Percentiles rank a stretch among this genome's conserved stretches.
Conservation (phyloP, 106 monocot species). For the Allium cepa region DNA sequence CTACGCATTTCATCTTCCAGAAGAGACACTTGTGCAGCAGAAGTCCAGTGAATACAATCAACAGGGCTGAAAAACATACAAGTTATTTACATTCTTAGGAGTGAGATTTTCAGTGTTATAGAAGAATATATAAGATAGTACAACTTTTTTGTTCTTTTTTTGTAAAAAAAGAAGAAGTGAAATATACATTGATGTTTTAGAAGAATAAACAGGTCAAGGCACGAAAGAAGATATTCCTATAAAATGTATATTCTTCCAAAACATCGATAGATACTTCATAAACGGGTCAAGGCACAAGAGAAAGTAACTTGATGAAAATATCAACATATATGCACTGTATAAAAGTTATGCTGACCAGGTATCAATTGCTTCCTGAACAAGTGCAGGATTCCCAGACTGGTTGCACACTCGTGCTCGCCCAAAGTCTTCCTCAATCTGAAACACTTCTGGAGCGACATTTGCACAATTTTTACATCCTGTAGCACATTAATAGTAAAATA, state of each 20-base stretch:
- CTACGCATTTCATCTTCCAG: slow-evolving; percentile 99
- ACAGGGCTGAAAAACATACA: slow-evolving; percentile 64
- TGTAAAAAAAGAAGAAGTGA: too few species aligned
- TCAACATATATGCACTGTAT: too few species aligned
- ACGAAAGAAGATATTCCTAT: too few species aligned
- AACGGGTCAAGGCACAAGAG: too few species aligned
- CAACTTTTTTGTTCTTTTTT: too few species aligned
- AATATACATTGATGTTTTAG: too few species aligned
- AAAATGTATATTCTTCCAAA: too few species aligned
- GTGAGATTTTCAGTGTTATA: too few species aligned
- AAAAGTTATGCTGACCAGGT: slow-evolving; percentile 40
- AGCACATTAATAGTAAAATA: background rate
- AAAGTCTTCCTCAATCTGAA: slow-evolving; percentile 87
- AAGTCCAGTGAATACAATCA: slow-evolving; percentile 99
- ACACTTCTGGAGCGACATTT: slow-evolving; percentile 64
- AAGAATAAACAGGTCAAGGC: too few species aligned
- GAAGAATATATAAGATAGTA: too few species aligned
- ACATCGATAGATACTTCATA: too few species aligned
- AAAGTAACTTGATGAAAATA: too few species aligned
- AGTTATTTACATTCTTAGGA: background rate
- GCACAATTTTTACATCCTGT: slow-evolving; percentile 99
- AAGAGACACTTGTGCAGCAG: slow-evolving; percentile 95
- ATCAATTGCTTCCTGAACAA: slow-evolving; percentile 88
- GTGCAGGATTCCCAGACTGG: slow-evolving; percentile 60
- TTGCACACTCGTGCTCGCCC: slow-evolving; percentile 83